These are phyloP conservation scores for Candida maltosa DNA, from an alignment of 805 yeast genomes.

Conservation along the genomic window DNA sequence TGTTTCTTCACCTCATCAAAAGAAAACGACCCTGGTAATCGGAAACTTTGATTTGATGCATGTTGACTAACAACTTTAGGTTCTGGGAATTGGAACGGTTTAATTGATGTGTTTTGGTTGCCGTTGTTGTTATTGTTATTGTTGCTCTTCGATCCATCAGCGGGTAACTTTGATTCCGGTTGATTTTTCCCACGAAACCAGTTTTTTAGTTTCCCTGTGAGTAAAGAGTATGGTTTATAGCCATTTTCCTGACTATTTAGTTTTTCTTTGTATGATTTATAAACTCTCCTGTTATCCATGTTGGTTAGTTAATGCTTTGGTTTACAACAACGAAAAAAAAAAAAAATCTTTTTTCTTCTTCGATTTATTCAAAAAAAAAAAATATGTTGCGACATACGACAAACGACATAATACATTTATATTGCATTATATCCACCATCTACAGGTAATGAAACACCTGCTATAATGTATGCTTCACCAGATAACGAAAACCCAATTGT, in stretches of 20 bases:
- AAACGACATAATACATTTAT: no score
- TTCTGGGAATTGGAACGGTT: conserved; percentile 8
- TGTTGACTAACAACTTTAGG: conserved; percentile 4
- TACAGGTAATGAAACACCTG: no score
- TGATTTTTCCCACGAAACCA: conserved; percentile 9
- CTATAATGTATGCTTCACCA: no score
- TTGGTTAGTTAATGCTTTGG: no score
- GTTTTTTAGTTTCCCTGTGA: conserved; percentile 15
- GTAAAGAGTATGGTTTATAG: conserved; percentile 9
- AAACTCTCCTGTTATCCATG: conserved; percentile 37
- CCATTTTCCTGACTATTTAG: conserved; percentile 8
- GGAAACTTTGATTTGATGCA: neutral
- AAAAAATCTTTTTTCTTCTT: no score
- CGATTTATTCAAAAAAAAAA: no score
- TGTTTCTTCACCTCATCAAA: neutral
- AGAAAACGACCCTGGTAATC: conserved; percentile 5
- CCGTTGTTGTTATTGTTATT: conserved; percentile 1
- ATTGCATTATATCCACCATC: no score
- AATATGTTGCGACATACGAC: no score
- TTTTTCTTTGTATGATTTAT: conserved; percentile 24
- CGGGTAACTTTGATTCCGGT: conserved; percentile 16
- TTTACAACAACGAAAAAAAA: no score
- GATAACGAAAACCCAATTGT: no score
- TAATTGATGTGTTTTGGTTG: neutral
- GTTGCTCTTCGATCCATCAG: conserved; percentile 25